Base-by-base conservation (phyloP, 768 basidiomycete genomes). In the Suillus clintonianus region DNA sequence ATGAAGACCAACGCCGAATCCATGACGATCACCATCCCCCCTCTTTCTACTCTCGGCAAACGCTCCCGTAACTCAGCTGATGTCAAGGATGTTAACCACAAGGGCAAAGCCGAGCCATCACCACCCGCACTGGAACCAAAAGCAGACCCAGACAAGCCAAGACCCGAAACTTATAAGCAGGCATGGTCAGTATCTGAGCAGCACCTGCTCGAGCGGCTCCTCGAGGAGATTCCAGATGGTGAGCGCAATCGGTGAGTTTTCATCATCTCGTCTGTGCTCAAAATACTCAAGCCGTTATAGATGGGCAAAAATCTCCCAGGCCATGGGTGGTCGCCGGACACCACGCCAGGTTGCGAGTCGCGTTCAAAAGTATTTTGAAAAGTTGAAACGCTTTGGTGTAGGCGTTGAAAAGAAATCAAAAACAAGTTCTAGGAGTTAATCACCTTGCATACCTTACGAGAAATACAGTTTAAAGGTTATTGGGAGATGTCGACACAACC, bases 311-410 rank as follows among this genome's bases (percentile, higher is more conserved):
- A 94, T 94, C 59, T 94, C 92, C 15, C 79, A 82, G 60, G 92
- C 90, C 41, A 94, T 94, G 92, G 80, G 86, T 55, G 92, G 92
- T 0, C 80, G 80, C 50, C 78, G 92, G 62, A 93, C 92, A 4
- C 87, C 92, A 5, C 78, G 91, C 64, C 92, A 94, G 78, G 92
- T 94, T n/a, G 91, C 91, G 42, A 92, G 90, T 78, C 84, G 91
- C 19, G 92, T 94, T 60, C 92, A 94, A 69, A 94, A 94, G 76
- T 94, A 93, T 75, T 89, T 92, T 73, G 90, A 90, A 72, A 94
- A 93, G 79, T 74, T 94, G 74, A 91, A 88, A 77, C 83, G 84
- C 66, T 92, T 87, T 73, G 91, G 91, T 41, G 69, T 89, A 57
- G 83, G 81, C 32, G 72, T 82, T 39, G 76, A 77, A 39, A 62